phyloP scores from a whole-genome alignment of 2,329 filamentous ascomycete genomes.

The Fusarium musae region DNA sequence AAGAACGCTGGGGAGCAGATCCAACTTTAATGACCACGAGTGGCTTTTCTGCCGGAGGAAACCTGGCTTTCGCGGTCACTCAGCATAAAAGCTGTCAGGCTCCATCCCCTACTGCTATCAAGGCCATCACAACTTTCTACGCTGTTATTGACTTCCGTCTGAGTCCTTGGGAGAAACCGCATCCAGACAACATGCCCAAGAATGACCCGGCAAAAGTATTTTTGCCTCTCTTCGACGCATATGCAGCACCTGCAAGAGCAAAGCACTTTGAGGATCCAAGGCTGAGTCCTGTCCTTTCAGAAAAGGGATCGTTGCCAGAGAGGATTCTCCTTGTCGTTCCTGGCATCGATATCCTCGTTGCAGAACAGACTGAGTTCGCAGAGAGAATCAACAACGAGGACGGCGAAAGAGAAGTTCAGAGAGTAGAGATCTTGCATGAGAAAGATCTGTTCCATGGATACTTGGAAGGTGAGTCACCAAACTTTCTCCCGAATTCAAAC shows the following conservation, averaged over 20 bases:
- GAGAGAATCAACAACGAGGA: constrained; percentile 47
- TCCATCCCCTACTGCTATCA: constrained; percentile 44
- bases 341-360: constrained; percentile 54
- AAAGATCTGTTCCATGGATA: constrained; percentile 47
- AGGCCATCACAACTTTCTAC: constrained; percentile 55
- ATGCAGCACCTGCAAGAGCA: constrained; percentile 48
- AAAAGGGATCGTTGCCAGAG: constrained; percentile 49
- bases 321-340: constrained; percentile 55
- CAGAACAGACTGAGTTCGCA: constrained; percentile 54
- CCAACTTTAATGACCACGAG: constrained; percentile 54
- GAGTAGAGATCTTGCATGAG: constrained; percentile 39
- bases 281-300: constrained; percentile 52
- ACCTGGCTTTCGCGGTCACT: constrained; percentile 53
- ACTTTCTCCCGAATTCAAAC: not conserved
- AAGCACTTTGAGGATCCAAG: constrained; percentile 48
- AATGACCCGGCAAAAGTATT: constrained; percentile 53
- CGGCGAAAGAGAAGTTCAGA: not conserved
- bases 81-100: constrained; percentile 41
- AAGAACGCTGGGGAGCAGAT: constrained; percentile 51
- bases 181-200: constrained; percentile 46
- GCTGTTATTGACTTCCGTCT: constrained; percentile 53
- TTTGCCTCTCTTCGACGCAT: constrained; percentile 56
- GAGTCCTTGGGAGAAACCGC: constrained; percentile 54
- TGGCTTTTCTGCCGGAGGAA: constrained; percentile 58
- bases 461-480: constrained; percentile 35